Conservation (phyloP, 176 grass and related monocot genomes). For the Leersia perrieri region DNA sequence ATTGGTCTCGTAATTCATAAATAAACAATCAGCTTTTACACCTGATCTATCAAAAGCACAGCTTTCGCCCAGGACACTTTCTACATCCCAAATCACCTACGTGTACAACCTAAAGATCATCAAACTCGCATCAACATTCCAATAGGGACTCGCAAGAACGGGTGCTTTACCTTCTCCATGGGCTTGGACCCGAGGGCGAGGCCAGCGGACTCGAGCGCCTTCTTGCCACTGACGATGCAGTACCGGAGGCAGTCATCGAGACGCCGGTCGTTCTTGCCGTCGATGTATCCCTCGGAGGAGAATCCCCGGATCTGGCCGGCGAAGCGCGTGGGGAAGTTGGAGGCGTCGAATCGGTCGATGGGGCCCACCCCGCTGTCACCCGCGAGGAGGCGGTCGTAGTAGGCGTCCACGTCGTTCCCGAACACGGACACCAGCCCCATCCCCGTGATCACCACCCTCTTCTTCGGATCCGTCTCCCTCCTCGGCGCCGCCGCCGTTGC, state of each 20-base stretch:
- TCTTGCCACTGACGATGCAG: slow-evolving; percentile 94
- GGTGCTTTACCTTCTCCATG: slow-evolving; percentile 57
- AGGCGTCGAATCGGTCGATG: slow-evolving; percentile 88
- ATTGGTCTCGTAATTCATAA: no score
- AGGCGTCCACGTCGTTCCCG: slow-evolving; percentile 79
- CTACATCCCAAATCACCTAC: neutral
- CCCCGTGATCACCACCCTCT: slow-evolving; percentile 89
- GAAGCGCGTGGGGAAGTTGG: slow-evolving; percentile 84
- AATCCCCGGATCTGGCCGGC: slow-evolving; percentile 85
- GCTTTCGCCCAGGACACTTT: neutral
- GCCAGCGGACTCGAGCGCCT: slow-evolving; percentile 61
- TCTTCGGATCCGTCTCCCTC: slow-evolving; percentile 86
- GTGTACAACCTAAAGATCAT: neutral
- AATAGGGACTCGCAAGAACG: no score
- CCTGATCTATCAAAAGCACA: slow-evolving; percentile 14
- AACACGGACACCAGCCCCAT: slow-evolving; percentile 89
- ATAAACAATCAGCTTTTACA: neutral
- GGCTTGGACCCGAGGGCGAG: slow-evolving; percentile 47
- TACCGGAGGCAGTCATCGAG: slow-evolving; percentile 87
- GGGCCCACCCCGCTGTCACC: slow-evolving; percentile 74
- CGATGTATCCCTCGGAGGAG: slow-evolving; percentile 89
- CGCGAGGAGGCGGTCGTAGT: slow-evolving; percentile 78
- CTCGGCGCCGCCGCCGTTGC: slow-evolving; percentile 19
- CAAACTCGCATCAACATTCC: neutral
- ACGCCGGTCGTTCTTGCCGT: slow-evolving; percentile 70